Conservation (phyloP, 106 monocot genomes). For the Narthecium ossifragum region DNA sequence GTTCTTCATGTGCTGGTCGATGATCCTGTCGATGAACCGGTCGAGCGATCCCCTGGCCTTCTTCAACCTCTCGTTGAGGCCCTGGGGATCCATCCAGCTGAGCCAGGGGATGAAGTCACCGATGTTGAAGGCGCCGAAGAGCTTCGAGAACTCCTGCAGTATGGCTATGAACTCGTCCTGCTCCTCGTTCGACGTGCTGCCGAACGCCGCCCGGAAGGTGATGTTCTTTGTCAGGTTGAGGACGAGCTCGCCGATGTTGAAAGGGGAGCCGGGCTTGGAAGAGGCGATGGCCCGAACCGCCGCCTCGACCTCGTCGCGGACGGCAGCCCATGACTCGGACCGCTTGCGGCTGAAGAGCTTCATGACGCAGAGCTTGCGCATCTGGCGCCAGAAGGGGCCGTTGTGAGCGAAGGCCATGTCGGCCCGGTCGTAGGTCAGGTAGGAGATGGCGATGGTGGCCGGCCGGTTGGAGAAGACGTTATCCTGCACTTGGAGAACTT, state of each 20-base stretch:
- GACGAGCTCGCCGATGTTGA: conserved; percentile 63
- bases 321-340: conserved; percentile 77
- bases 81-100: conserved; percentile 52
- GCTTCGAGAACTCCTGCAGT: conserved; percentile 84
- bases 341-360: conserved; percentile 93
- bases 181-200: conserved; percentile 25
- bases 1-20: conserved; percentile 62
- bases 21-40: conserved; percentile 69
- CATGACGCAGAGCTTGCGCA: conserved; percentile 88
- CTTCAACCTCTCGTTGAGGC: conserved; percentile 47
- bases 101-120: conserved; percentile 88
- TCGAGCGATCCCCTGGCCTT: conserved; percentile 50
- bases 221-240: conserved; percentile 84
- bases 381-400: conserved; percentile 99
- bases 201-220: conserved; percentile 71
- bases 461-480: conserved; percentile 78
- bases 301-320: conserved; percentile 66
- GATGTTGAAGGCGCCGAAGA: conserved; percentile 84
- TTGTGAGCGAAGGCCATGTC: conserved; percentile 99
- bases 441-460: conserved; percentile 59
- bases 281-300: conserved; percentile 13
- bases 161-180: conserved; percentile 61
- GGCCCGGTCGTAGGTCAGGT: conserved; percentile 85
- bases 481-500: conserved; percentile 87
- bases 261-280: background rate